Percentiles rank a stretch among this genome's conserved stretches.
phyloP scores from a whole-genome alignment of 2,329 filamentous ascomycete genomes.

The Fusarium nematophilum region DNA sequence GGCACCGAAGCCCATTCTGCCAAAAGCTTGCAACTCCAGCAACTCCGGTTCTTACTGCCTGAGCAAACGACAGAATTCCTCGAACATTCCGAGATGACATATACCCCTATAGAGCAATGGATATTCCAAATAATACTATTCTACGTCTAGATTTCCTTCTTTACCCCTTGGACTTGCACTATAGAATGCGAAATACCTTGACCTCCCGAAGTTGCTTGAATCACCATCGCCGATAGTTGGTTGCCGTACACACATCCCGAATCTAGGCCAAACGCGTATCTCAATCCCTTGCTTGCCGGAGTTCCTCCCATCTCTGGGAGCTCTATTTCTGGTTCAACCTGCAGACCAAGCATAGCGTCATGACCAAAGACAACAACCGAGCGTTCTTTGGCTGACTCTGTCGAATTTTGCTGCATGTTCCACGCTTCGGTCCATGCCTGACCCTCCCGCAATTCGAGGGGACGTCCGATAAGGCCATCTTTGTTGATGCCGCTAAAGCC shows the following conservation, averaged over 20 bases:
- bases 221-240: constrained; percentile 28
- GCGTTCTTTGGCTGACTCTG: constrained; percentile 41
- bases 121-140: background rate
- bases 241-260: constrained; percentile 78
- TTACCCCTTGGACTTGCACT: constrained; percentile 17
- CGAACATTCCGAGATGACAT: no score
- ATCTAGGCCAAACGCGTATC: constrained; percentile 84
- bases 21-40: no score
- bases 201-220: background rate
- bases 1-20: no score
- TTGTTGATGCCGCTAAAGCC: background rate
- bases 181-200: constrained; percentile 21
- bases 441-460: constrained; percentile 25
- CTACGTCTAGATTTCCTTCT: background rate
- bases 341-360: constrained; percentile 76
- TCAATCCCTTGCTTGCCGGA: constrained; percentile 22
- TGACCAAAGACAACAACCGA: constrained; percentile 85
- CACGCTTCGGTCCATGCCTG: constrained; percentile 34
- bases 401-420: constrained; percentile 31
- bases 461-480: constrained; percentile 1
- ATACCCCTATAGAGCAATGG: no score
- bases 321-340: constrained; percentile 42
- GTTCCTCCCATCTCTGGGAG: background rate
- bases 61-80: no score
- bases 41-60: no score